Conservation (phyloP, 192 early-diverging fungal species). For the Obelidium mucronatum region DNA sequence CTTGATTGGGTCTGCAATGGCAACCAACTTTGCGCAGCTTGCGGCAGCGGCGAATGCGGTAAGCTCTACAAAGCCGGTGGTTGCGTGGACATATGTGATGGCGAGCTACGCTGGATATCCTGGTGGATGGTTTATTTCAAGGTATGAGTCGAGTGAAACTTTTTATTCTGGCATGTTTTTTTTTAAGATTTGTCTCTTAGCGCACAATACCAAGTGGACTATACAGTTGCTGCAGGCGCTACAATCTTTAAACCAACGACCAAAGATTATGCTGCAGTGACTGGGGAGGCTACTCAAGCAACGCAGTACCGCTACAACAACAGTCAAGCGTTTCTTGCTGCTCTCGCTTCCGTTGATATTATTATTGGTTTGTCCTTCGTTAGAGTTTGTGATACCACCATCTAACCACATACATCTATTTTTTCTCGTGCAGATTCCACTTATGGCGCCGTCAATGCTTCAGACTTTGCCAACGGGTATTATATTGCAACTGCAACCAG, state of each 20-base stretch:
- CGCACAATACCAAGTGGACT: slow-evolving; percentile 60
- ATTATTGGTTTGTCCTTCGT: slow-evolving; percentile 39
- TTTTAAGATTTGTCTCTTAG: too few relatives aligned
- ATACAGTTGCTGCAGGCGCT: slow-evolving; percentile 40
- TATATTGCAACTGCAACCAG: slow-evolving; percentile 16
- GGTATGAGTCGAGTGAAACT: neutral
- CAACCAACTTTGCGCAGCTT: slow-evolving; percentile 66
- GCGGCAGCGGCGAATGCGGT: slow-evolving; percentile 40
- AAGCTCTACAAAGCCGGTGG: slow-evolving; percentile 51
- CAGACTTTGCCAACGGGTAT: slow-evolving; percentile 21
- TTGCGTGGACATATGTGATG: slow-evolving; percentile 22
- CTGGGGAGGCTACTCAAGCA: neutral
- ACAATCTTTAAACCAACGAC: neutral
- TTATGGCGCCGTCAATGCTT: slow-evolving; percentile 7
- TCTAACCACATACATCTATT: too few relatives aligned
- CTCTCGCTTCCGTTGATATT: slow-evolving; percentile 32
- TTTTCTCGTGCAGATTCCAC: too few relatives aligned
- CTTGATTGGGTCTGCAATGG: slow-evolving; percentile 51
- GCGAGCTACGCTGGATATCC: neutral
- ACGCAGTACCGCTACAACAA: slow-evolving; percentile 30
- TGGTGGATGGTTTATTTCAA: neutral
- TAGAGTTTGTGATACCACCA: slow-evolving; percentile 8
- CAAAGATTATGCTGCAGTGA: neutral
- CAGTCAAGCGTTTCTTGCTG: slow-evolving; percentile 25
- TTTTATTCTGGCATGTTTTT: slow-evolving; percentile 41